Evolutionary conservation across 306 rosid genomes (phyloP).

Genomic region (Biancaea sappan): DNA sequence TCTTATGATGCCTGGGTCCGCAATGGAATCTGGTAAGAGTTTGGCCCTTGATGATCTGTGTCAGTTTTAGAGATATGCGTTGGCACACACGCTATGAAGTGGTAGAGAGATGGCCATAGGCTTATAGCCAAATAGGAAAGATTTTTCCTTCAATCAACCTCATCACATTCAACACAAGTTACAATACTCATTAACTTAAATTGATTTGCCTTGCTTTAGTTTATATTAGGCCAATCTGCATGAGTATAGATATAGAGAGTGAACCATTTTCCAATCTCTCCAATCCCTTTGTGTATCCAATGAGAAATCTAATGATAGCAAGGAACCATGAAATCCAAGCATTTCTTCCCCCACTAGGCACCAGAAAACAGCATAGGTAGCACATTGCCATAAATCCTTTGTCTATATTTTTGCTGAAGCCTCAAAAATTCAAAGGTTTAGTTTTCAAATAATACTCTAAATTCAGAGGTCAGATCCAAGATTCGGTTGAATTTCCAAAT

Average conservation of each 20-base stretch:
- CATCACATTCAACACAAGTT: neutral
- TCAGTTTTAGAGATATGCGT: neutral
- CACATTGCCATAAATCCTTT: neutral
- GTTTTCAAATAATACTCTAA: neutral
- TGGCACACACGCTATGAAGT: neutral
- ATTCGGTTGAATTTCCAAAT: neutral
- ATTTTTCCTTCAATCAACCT: neutral
- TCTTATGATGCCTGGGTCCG: conserved; percentile 67
- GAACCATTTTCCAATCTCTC: conserved; percentile 23
- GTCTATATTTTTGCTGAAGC: neutral
- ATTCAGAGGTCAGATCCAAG: neutral
- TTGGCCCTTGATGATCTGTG: conserved; percentile 16
- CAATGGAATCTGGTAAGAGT: conserved; percentile 70
- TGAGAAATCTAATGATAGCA: neutral
- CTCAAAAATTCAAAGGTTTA: neutral
- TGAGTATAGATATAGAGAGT: neutral
- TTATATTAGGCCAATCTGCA: neutral
- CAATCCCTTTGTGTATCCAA: neutral
- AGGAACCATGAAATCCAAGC: neutral
- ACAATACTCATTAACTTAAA: conserved; percentile 2
- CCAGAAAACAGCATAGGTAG: neutral
- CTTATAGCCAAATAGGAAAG: neutral
- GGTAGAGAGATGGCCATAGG: neutral
- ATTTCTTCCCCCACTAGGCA: neutral
- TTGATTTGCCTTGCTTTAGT: neutral